Percentiles rank a stretch among this genome's conserved stretches.
Conservation (phyloP, 164 flowering plant species). For the Malania oleifera region DNA sequence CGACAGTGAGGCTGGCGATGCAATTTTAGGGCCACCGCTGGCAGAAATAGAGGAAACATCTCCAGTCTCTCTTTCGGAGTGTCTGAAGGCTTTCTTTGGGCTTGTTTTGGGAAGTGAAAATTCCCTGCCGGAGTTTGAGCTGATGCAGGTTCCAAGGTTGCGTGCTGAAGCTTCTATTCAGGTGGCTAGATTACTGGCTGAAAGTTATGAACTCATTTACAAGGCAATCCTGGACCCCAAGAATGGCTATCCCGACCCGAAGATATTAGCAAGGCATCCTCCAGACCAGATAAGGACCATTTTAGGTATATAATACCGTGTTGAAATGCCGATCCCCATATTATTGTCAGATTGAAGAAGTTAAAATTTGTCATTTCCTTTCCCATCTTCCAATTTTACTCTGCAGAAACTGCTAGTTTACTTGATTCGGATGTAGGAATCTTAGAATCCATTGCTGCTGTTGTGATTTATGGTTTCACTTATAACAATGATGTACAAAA, state of each 20-base stretch:
- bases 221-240: slow-evolving; percentile 71
- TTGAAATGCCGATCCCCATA: too few relatives aligned
- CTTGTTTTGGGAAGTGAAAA: slow-evolving; percentile 74
- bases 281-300: slow-evolving; percentile 92
- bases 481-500: too few relatives aligned
- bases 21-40: slow-evolving; percentile 30
- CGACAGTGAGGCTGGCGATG: slow-evolving; percentile 15
- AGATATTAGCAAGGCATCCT: slow-evolving; percentile 88
- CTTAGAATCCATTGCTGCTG: too few relatives aligned
- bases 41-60: slow-evolving; percentile 68
- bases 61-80: slow-evolving; percentile 63
- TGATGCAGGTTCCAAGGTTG: slow-evolving; percentile 75
- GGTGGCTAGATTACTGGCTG: slow-evolving; percentile 67
- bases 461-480: too few relatives aligned
- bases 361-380: too few relatives aligned
- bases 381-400: too few relatives aligned
- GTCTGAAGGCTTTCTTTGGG: slow-evolving; percentile 71
- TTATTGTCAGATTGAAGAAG: too few relatives aligned
- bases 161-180: slow-evolving; percentile 64
- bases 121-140: slow-evolving; percentile 88
- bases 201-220: slow-evolving; percentile 71
- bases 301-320: too few relatives aligned
- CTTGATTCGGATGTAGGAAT: too few relatives aligned
- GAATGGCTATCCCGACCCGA: slow-evolving; percentile 77
- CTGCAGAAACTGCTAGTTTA: too few relatives aligned